These are phyloP conservation scores for Apiotrichum brassicae DNA, from an alignment of 1,284 basidiomycete species.

Conservation along the genomic window DNA sequence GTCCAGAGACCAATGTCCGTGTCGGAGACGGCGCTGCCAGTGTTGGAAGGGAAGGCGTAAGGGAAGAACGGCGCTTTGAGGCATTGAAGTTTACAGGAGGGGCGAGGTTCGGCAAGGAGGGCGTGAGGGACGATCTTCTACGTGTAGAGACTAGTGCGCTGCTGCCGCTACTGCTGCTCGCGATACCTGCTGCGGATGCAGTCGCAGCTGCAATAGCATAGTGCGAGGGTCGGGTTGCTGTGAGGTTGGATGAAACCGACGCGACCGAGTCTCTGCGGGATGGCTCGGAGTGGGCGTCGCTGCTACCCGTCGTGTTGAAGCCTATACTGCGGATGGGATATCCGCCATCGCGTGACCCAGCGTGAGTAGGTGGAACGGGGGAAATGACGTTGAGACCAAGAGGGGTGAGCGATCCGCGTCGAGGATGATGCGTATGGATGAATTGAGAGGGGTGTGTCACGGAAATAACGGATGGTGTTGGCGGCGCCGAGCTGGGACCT, in stretches of 20 bases:
- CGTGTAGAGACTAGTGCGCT: not conserved
- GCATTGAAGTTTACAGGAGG: constrained; percentile 12
- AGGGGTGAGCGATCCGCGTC: constrained; percentile 43
- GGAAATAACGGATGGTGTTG: constrained; percentile 36
- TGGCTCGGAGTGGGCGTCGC: constrained; percentile 2
- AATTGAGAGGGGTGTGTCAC: constrained; percentile 43
- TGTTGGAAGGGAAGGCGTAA: constrained; percentile 32
- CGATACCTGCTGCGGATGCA: no score
- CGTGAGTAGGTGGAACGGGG: constrained; percentile 32
- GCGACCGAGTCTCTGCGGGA: constrained; percentile 18
- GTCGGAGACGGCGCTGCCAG: constrained; percentile 35
- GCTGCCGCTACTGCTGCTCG: not conserved
- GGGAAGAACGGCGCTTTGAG: constrained; percentile 27
- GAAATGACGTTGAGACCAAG: constrained; percentile 45
- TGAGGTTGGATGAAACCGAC: constrained; percentile 35
- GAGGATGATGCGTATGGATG: constrained; percentile 47
- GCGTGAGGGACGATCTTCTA: constrained; percentile 37
- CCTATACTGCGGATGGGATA: constrained; percentile 27
- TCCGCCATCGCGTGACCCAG: constrained; percentile 4
- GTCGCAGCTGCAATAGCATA: not conserved
- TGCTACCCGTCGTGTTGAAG: constrained; percentile 17
- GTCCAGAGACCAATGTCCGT: constrained; percentile 26
- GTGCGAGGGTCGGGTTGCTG: constrained; percentile 23
- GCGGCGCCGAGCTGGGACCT: constrained; percentile 41
- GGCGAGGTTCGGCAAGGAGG: constrained; percentile 25